phyloP scores from a whole-genome alignment of 1,284 basidiomycete species.

The Afroboletus lepidellus region DNA sequence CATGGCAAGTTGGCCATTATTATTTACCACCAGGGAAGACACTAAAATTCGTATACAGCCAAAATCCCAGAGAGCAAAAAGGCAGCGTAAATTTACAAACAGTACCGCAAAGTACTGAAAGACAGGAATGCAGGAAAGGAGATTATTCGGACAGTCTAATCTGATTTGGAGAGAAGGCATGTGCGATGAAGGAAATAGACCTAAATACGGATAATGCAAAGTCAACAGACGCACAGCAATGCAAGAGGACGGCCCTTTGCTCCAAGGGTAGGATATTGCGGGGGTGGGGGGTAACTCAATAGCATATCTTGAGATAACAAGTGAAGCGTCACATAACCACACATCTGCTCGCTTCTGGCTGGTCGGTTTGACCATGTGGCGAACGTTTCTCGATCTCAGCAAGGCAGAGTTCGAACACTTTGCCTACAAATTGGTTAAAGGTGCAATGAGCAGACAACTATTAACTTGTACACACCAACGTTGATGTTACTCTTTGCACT shows the following conservation, averaged over 20 bases:
- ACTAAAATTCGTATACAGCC: constrained; percentile 31
- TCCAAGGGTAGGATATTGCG: constrained; percentile 31
- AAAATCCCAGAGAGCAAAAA: constrained; percentile 28
- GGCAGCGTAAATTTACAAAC: constrained; percentile 31
- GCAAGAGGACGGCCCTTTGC: constrained; percentile 21
- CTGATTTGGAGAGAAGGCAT: constrained; percentile 17
- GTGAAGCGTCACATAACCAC: constrained; percentile 61
- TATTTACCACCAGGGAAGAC: constrained; percentile 41
- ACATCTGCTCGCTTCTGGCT: constrained; percentile 59
- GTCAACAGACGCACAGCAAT: constrained; percentile 33
- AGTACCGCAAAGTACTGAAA: constrained; percentile 23
- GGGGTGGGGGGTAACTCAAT: constrained; percentile 33
- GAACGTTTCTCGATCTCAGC: constrained; percentile 81
- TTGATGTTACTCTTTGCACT: constrained; percentile 89
- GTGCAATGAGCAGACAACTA: constrained; percentile 1
- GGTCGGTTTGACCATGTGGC: constrained; percentile 56
- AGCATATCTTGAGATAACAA: constrained; percentile 23
- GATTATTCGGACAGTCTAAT: constrained; percentile 36
- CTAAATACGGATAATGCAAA: constrained; percentile 41
- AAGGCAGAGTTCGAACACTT: constrained; percentile 87
- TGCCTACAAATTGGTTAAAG: constrained; percentile 46
- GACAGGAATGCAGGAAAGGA: constrained; percentile 24
- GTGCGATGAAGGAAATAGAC: constrained; percentile 19
- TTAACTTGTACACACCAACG: constrained; percentile 61
- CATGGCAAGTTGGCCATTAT: constrained; percentile 15